Base-by-base conservation (phyloP, 495 filamentous ascomycete species). In the Cryomyces minteri region DNA sequence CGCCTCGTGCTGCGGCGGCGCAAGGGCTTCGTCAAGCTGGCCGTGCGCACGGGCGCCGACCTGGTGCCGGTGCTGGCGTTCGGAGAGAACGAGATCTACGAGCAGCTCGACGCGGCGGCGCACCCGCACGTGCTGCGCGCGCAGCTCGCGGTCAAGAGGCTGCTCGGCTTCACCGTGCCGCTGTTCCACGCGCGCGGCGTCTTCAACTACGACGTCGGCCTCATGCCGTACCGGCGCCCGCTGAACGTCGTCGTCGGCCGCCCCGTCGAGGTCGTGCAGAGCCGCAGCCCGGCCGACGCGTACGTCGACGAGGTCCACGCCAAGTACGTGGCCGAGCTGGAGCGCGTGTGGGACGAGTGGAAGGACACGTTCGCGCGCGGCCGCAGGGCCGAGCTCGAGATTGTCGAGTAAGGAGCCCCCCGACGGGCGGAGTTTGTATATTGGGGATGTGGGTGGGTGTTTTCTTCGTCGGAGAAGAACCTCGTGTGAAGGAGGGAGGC, bases 131-230 rank as follows among this genome's bases (percentile, higher is more conserved):
- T 95, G 46, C 77, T 85, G 59, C 74, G 72, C 56, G 49, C 80
- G 12, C 90, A 98, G 61, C 73, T 90, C 66, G 61, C 79, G 9
- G 66, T 90, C 31, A 88, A 96, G 65, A 77, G 76, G 46, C 64
- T 79, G 1, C 67, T 90, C 60, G 90, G 90, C n/a, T 98, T 94
- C 54, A 96, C 90, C 0, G 68, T 96, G 4, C 88, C 88, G 4
- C 63, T 93, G 31, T 76, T 94, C 46, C 85, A 90, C 61, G 88
- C 87, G 2, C 60, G 86, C 11, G 90, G 90, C 1, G 79, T 96
- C 6, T 95, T 96, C 61, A 98, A 98, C 56, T 96, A 98, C 51
- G 90, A 98, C 58, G 83, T 94, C 1, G 90, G 90, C 0, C 57
- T 96, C 44, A 82, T 96, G 83, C 90, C 90, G 5, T 96, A 96